phyloP scores from a whole-genome alignment of 345 rosid species.

The Acer negundo region DNA sequence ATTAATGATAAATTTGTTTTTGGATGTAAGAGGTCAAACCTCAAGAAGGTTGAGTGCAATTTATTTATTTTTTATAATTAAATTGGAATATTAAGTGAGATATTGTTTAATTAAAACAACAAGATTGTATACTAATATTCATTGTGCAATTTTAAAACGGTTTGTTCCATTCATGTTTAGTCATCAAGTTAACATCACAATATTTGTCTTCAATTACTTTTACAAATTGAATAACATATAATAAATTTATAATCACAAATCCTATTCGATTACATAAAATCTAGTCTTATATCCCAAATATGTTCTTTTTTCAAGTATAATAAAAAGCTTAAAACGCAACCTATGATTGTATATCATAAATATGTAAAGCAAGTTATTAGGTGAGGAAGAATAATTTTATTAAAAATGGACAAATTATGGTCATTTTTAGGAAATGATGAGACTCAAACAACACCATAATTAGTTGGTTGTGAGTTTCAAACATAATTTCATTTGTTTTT shows the following conservation, averaged over 20 bases:
- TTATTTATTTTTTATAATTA: too few relatives aligned
- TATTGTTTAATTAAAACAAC: not conserved
- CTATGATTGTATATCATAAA: too few relatives aligned
- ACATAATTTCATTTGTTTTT: too few relatives aligned
- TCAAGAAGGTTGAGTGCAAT: too few relatives aligned
- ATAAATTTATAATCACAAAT: too few relatives aligned
- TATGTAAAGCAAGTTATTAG: not conserved
- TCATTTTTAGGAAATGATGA: not conserved
- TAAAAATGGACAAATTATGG: not conserved
- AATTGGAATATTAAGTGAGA: not conserved
- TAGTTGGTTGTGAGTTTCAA: not conserved
- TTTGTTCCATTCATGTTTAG: not conserved
- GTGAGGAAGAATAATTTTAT: not conserved
- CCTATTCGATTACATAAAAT: too few relatives aligned
- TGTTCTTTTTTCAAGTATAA: not conserved
- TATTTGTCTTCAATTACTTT: too few relatives aligned
- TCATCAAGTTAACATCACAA: not conserved
- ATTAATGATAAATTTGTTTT: too few relatives aligned
- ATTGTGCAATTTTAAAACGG: not conserved
- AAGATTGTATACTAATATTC: too few relatives aligned
- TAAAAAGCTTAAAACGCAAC: not conserved
- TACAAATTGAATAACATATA: too few relatives aligned
- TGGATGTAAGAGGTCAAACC: too few relatives aligned
- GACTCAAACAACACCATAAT: not conserved
- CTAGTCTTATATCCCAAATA: too few relatives aligned